phyloP scores from a whole-genome alignment of 495 filamentous ascomycete genomes.

The Penicillium arizonense region DNA sequence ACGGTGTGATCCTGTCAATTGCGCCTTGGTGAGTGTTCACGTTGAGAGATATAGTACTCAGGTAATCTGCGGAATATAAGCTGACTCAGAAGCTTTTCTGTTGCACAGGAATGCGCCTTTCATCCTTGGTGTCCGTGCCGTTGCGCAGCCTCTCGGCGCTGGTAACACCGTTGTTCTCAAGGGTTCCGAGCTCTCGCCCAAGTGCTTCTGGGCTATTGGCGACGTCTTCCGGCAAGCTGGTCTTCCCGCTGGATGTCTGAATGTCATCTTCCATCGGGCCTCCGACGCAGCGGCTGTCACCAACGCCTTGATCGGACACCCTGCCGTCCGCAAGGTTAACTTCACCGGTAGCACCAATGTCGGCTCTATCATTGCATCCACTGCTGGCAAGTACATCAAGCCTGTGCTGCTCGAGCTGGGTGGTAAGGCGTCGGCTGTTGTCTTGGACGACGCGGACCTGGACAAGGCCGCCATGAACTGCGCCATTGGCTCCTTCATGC shows the following conservation, averaged over 20 bases:
- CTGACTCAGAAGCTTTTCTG: constrained; percentile 1
- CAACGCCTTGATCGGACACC: constrained; percentile 54
- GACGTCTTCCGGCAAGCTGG: constrained; percentile 73
- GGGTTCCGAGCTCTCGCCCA: constrained; percentile 73
- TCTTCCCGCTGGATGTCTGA: constrained; percentile 57
- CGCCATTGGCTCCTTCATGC: constrained; percentile 52
- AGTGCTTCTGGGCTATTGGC: constrained; percentile 70
- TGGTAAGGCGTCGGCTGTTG: constrained; percentile 59
- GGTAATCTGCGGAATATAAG: constrained; percentile 2
- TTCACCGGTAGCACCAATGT: constrained; percentile 60
- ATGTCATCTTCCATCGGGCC: constrained; percentile 51
- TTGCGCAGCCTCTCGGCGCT: constrained; percentile 74
- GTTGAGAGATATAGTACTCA: neutral
- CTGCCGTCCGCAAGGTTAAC: constrained; percentile 59
- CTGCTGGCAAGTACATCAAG: constrained; percentile 55
- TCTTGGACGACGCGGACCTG: constrained; percentile 58
- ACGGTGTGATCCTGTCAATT: constrained; percentile 75
- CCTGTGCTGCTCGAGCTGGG: constrained; percentile 62
- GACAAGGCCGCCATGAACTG: constrained; percentile 53
- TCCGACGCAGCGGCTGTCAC: constrained; percentile 55
- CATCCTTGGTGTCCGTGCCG: constrained; percentile 60
- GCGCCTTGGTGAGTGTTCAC: constrained; percentile 68
- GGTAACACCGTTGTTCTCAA: constrained; percentile 80
- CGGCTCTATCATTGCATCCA: constrained; percentile 54
- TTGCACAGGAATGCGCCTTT: constrained; percentile 61